These are phyloP conservation scores for Saccharomycopsis guyanensis DNA, from an alignment of 805 yeast genomes.

Conservation along the genomic window DNA sequence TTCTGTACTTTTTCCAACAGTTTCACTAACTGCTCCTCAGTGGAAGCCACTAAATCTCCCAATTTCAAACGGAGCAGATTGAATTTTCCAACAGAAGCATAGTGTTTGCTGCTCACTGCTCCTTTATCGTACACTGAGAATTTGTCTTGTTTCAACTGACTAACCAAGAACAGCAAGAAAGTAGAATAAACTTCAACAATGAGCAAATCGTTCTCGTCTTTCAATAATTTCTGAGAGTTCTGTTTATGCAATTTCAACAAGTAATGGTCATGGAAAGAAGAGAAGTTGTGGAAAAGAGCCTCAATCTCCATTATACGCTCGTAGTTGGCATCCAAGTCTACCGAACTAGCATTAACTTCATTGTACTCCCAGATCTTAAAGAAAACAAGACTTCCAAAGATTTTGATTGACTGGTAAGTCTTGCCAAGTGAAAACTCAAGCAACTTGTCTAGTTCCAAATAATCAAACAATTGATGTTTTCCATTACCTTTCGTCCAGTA, in stretches of 20 bases:
- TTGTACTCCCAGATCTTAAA: conserved; percentile 10
- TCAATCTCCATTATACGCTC: conserved; percentile 8
- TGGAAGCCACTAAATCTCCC: background rate
- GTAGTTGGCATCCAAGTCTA: conserved; percentile 4
- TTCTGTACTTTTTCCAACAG: background rate
- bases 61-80: background rate
- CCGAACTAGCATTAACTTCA: background rate
- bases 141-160: background rate
- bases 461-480: conserved; percentile 2
- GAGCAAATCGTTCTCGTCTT: conserved; percentile 8
- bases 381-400: conserved; percentile 5
- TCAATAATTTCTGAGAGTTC: conserved; percentile 4
- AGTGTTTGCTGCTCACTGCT: background rate
- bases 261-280: conserved; percentile 11
- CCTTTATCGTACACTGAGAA: no score
- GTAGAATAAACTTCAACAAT: conserved; percentile 8
- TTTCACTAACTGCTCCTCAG: background rate
- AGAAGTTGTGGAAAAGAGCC: conserved; percentile 13
- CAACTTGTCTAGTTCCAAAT: conserved; percentile 4
- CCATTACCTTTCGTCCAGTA: background rate
- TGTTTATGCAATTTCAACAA: conserved; percentile 7
- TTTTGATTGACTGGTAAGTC: conserved; percentile 18
- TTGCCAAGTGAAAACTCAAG: conserved; percentile 9
- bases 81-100: background rate
- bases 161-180: conserved; percentile 7